Conservation (phyloP, 169 alveolate genomes). For the Cryptosporidium sp. region DNA sequence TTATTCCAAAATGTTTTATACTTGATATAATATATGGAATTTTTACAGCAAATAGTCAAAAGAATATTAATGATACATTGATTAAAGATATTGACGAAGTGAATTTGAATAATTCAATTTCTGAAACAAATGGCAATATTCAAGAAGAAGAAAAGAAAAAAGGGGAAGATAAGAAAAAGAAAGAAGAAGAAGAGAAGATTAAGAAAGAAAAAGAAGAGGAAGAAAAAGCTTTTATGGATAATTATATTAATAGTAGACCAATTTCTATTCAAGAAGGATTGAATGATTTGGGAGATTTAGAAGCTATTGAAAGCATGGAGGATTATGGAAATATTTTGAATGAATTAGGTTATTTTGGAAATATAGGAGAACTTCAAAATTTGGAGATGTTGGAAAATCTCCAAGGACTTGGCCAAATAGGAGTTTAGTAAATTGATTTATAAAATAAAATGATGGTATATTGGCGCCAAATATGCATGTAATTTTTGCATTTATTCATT, state of each 20-base stretch:
- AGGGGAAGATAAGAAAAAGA: not conserved
- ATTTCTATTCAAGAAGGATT: constrained; percentile 12
- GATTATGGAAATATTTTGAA: not conserved
- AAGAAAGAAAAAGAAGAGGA: not conserved
- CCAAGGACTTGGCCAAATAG: not conserved
- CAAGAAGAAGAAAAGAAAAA: not conserved
- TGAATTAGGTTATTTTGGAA: constrained; percentile 22
- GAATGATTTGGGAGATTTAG: constrained; percentile 3
- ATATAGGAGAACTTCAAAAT: constrained; percentile 6
- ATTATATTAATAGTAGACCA: not conserved
- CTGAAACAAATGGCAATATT: not conserved
- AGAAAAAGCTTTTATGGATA: not conserved
- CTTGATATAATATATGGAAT: constrained; percentile 23
- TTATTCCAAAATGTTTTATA: constrained; percentile 34
- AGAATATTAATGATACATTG: not conserved
- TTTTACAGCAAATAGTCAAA: not conserved
- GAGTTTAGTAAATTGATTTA: not conserved
- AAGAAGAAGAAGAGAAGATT: not conserved
- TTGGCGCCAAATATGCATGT: constrained; percentile 4
- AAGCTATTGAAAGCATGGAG: not conserved
- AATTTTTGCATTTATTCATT: not conserved
- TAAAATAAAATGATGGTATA: not conserved
- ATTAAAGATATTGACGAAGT: not conserved
- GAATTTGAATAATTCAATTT: not conserved
- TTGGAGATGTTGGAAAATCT: constrained; percentile 11